These are phyloP conservation scores for Mycena rebaudengoi DNA, from an alignment of 768 basidiomycete genomes.

Conservation along the genomic window DNA sequence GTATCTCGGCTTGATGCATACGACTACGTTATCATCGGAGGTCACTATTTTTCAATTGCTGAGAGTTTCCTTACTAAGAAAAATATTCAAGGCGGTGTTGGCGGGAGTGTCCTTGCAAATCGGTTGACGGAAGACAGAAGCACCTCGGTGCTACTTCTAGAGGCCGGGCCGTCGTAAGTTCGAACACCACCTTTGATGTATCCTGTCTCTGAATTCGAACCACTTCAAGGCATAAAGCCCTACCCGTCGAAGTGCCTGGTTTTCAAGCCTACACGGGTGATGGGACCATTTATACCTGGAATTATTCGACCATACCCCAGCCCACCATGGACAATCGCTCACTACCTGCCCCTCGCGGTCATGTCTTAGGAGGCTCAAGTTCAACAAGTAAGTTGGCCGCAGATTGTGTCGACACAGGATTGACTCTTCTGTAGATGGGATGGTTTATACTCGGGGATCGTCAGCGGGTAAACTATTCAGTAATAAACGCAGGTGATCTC, in stretches of 20 bases:
- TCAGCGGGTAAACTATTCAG: conserved; percentile 26
- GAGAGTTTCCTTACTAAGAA: background rate
- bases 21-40: conserved; percentile 20
- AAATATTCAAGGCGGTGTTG: background rate
- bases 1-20: background rate
- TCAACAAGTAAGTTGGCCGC: conserved; percentile 20
- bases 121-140: conserved; percentile 23
- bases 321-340: conserved; percentile 20
- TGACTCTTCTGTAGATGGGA: conserved; percentile 27
- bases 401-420: background rate
- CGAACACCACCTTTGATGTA: no score
- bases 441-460: conserved; percentile 44
- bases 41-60: background rate
- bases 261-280: background rate
- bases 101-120: no score
- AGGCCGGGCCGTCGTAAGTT: conserved; percentile 33
- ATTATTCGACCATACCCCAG: conserved; percentile 30
- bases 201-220: no score
- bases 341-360: conserved; percentile 27
- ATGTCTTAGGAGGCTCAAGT: conserved; percentile 29
- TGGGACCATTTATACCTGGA: conserved; percentile 26
- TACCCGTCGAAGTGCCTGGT: background rate
- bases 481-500: background rate
- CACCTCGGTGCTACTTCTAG: conserved; percentile 27
- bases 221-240: background rate